Percentiles rank a stretch among this genome's conserved stretches.
phyloP scores from a whole-genome alignment of 2,329 filamentous ascomycete species.

The Colletotrichum falcatum region DNA sequence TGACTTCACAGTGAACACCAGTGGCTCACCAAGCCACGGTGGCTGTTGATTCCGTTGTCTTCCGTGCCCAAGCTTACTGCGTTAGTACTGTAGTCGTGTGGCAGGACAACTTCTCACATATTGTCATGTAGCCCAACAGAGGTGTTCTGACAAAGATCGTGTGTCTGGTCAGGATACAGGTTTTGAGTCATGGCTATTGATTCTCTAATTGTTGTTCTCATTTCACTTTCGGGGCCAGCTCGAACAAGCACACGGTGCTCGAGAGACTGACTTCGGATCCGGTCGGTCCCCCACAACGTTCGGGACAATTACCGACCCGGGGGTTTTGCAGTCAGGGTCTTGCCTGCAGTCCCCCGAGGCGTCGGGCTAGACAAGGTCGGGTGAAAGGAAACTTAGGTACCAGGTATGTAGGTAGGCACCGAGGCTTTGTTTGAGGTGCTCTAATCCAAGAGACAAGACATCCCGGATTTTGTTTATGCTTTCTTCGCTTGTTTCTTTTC shows the following conservation, averaged over 20 bases:
- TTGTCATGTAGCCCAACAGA: not conserved
- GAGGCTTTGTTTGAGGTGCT: not conserved
- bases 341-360: not conserved
- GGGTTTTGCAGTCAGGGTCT: not conserved
- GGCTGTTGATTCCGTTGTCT: too few species aligned
- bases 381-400: not conserved
- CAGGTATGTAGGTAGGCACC: too few species aligned
- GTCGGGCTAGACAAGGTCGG: not conserved
- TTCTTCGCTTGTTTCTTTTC: not conserved
- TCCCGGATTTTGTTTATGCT: not conserved
- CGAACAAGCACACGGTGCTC: not conserved
- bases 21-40: too few species aligned
- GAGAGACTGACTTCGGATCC: not conserved
- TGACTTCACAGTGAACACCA: too few species aligned
- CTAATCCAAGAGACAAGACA: not conserved
- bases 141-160: not conserved
- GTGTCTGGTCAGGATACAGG: too few species aligned
- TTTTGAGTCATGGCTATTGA: not conserved
- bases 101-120: too few species aligned
- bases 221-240: not conserved
- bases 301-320: not conserved
- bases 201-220: not conserved
- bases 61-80: too few species aligned
- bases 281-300: not conserved
- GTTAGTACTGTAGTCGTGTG: too few species aligned